Conservation (phyloP, 768 basidiomycete genomes). For the Coprinopsis sp. region DNA sequence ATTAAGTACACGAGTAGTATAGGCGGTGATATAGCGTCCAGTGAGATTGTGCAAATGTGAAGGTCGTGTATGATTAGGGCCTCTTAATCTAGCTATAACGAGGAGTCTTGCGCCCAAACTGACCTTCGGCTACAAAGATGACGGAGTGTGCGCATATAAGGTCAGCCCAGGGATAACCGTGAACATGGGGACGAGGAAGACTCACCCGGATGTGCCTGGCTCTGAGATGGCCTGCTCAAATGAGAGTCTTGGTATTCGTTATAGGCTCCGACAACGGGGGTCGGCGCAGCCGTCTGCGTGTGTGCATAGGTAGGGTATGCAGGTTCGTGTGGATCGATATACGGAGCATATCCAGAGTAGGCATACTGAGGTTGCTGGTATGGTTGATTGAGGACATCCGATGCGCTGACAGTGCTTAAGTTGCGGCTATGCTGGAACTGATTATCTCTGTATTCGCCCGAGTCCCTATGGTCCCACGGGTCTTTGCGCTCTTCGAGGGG, state of each 20-base stretch:
- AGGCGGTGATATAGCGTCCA: neutral
- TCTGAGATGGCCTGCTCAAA: constrained; percentile 26
- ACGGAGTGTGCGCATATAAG: neutral
- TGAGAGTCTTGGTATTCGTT: constrained; percentile 18
- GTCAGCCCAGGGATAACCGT: constrained; percentile 1
- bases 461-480: constrained; percentile 65
- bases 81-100: no score
- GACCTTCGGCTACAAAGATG: constrained; percentile 34
- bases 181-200: constrained; percentile 11
- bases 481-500: constrained; percentile 61
- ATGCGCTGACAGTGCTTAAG: constrained; percentile 49
- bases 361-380: constrained; percentile 39
- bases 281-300: constrained; percentile 35
- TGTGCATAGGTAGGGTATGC: constrained; percentile 27
- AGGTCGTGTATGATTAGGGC: no score
- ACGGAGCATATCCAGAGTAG: constrained; percentile 28
- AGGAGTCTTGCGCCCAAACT: constrained; percentile 40
- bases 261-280: constrained; percentile 28
- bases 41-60: no score
- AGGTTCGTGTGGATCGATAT: constrained; percentile 24
- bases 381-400: constrained; percentile 50
- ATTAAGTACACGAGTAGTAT: neutral
- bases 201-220: constrained; percentile 47
- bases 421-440: constrained; percentile 47
- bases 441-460: constrained; percentile 33